Percentiles rank a stretch among this genome's conserved stretches.
phyloP scores from a whole-genome alignment of 2,329 filamentous ascomycete genomes.

The Fusarium mangiferae region DNA sequence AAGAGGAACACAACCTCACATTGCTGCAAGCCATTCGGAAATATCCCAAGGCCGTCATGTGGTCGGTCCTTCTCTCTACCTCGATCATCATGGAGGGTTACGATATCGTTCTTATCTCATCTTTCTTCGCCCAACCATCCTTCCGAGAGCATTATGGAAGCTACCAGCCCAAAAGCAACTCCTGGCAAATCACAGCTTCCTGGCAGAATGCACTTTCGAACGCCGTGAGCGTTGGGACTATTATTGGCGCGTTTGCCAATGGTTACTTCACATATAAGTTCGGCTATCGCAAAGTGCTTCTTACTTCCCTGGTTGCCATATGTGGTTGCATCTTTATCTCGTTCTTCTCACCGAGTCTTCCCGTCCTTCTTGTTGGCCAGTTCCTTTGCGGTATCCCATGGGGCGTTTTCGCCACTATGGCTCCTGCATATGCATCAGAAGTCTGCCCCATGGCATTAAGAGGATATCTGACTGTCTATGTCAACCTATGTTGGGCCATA shows the following conservation, averaged over 20 bases:
- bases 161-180: constrained; percentile 13
- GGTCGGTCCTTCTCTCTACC: constrained; percentile 40
- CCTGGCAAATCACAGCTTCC: constrained; percentile 23
- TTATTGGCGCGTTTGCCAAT: constrained; percentile 40
- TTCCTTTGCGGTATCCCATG: constrained; percentile 58
- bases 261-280: constrained; percentile 35
- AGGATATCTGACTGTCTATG: constrained; percentile 54
- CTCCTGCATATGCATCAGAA: constrained; percentile 57
- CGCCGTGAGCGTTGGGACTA: constrained; percentile 19
- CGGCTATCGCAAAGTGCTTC: constrained; percentile 59
- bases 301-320: constrained; percentile 48
- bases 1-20: constrained; percentile 25
- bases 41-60: constrained; percentile 30
- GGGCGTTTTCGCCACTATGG: constrained; percentile 56
- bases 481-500: constrained; percentile 57
- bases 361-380: constrained; percentile 57
- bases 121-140: constrained; percentile 46
- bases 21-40: constrained; percentile 23
- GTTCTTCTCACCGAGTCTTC: constrained; percentile 50
- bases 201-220: constrained; percentile 25
- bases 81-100: constrained; percentile 53
- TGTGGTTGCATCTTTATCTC: constrained; percentile 46
- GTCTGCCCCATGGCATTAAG: constrained; percentile 56
- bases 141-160: constrained; percentile 43
- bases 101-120: constrained; percentile 44